Base-by-base conservation (phyloP, 768 basidiomycete species). In the Ramaria sp. region DNA sequence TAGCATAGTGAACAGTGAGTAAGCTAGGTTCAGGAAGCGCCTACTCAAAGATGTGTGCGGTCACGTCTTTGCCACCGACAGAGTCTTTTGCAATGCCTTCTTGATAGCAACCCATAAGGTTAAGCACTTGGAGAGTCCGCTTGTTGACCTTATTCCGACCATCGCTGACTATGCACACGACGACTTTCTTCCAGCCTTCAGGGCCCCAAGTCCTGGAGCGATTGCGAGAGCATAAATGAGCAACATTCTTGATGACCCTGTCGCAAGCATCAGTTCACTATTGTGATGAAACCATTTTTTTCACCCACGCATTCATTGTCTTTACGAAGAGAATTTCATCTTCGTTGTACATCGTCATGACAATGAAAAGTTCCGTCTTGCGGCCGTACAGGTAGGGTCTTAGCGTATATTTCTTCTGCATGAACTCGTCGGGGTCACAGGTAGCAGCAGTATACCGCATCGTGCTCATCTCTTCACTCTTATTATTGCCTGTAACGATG, bases 321-420 rank as follows among this genome's bases (percentile, higher is more conserved):
- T 75, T 78, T 63, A 73, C 72, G 65, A 89, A 90, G 25, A 88
- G 71, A 8, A 82, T 71, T 63, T 89, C 86, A 63, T 89, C 88
- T 70, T 96, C 92, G 65, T 94, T 94, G 67, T 89, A 89, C 90
- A 95, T 94, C 42, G 92, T 95, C 82, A 95, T 88, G 39, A 94
- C 91, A 61, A 96, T 89, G 70, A 95, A 93, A 13, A 96, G 75
- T 68, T 95, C 93, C 8, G 92, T 95, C 51, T 83, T 76, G 52
- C 92, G 83, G 54, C 81, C 80, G 61, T 79, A 78, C 0, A 92
- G 75, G 66, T 83, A 92, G 4, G 81, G 90, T 22, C 90, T 74
- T 22, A 93, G 76, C 5, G 86, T 81, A 66, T 88, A 90, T 57
- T 82, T 81, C 44, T 74, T 79, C 27, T 76, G 66, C 79, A 86